Evolutionary conservation across 139 green algal genomes (phyloP), one percentile per base, ranked within the genome.

Genomic region (Chlorokybus atmophyticus): DNA sequence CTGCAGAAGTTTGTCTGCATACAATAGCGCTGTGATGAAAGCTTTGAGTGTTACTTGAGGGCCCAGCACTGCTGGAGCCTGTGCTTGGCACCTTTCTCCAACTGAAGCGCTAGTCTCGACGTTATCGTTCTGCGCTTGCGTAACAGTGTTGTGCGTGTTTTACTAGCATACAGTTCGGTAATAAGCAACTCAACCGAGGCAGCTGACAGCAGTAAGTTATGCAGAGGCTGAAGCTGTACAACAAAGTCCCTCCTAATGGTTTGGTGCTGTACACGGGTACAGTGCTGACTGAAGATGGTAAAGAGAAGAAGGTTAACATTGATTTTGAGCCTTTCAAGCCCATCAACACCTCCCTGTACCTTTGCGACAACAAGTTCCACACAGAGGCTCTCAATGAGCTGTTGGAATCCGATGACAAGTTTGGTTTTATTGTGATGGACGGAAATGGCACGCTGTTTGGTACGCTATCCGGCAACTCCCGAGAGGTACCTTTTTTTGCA

Each of bases 261-360:
- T 76, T 98, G 29, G 85, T 98, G 6, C 56, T 98, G 3, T 98
- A 97, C 81, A 96, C 87, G 14, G 91, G 91, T 39, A 96, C 83
- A 3, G 84, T 98, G 42, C 57, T 98, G 61, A 98, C 91, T 8
- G 91, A 98, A 4, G 92, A 98, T 32, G 92, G 92, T 57, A 98
- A 98, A 78, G 88, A 95, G 68, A 92, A 91, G 72, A 95, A 95
- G 68, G 71, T 98, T 47, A 98, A 94, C 72, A 94, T 98, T 32
- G 91, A 98, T 72, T 98, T 98, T 71, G 91, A 98, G 80, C 91
- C 91, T n/a, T 98, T 98, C 84, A 98, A 98, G 71, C 84, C 91
- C 42, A 98, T 98, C 86, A 98, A 98, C 82, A 97, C 92, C 4
- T 95, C 86, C 1, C 75, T 98, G 23, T 98, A 98, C 77, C 76